phyloP scores from a whole-genome alignment of 1,284 basidiomycete species.

The Puccinia coronata region DNA sequence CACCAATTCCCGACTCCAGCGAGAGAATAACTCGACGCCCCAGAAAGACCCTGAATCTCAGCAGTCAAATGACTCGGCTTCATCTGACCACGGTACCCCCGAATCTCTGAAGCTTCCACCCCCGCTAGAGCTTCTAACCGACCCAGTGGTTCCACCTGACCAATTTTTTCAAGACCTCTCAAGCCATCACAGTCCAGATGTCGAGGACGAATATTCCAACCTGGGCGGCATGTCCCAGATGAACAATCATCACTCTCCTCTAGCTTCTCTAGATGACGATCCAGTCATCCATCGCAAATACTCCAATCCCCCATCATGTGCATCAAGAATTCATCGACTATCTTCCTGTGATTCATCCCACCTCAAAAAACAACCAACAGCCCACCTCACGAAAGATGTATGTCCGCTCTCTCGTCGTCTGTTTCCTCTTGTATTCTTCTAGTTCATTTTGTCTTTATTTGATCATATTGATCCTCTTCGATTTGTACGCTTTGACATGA shows the following conservation, averaged over 20 bases:
- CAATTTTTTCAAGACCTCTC: neutral
- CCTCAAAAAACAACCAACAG: neutral
- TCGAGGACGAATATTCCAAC: slow-evolving; percentile 13
- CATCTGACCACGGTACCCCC: neutral
- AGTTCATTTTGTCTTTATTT: too few relatives aligned
- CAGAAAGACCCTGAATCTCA: neutral
- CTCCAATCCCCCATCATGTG: neutral
- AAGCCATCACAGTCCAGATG: neutral
- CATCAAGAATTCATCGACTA: neutral
- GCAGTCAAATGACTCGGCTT: neutral
- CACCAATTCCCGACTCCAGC: neutral
- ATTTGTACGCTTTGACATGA: neutral
- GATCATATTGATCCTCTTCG: too few relatives aligned
- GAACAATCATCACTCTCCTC: neutral
- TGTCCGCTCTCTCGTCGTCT: neutral
- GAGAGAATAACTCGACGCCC: neutral
- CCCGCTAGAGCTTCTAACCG: too few relatives aligned
- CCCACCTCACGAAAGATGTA: neutral
- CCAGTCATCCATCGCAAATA: neutral
- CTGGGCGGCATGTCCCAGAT: neutral
- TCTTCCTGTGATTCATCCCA: neutral
- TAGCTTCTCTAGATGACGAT: neutral
- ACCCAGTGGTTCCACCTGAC: neutral
- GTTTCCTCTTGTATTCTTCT: neutral
- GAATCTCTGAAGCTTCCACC: neutral